Base-by-base conservation (phyloP, 2,329 filamentous ascomycete species). In the Trichophyton benhamiae region DNA sequence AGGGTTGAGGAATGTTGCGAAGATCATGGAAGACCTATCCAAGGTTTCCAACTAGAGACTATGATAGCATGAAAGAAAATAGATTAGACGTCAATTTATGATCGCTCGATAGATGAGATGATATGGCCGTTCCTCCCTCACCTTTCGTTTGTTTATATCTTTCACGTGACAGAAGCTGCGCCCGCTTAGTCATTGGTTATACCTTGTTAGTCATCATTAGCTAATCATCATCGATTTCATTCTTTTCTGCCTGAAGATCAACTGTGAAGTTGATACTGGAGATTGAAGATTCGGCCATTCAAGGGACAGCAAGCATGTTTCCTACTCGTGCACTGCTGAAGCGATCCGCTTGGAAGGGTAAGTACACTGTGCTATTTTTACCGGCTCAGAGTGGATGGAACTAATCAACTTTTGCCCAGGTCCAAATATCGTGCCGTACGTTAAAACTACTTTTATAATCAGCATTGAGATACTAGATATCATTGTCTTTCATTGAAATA, bases 341-440 rank as follows among this genome's bases (percentile, higher is more conserved):
- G 77, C 86, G 89, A 68, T 94, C 89, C 58, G 86, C 91, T 70
- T 95, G 89, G 89, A 95, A 95, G 82, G 89, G 89, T 91, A 75
- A 67, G 76, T 63, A 11, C 60, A 27, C 42, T 27, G 15, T 13
- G 30, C 30, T 25, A n/a, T n/a, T 20, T 27, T 9, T n/a, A 36
- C n/a, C 8, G n/a, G n/a, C 8, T 25, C 27, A 36, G 15, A 36
- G 38, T 15, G 22, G n/a, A 20, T 36, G 11, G 9, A 55, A 13
- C 15, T 55, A 55, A 55, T 13, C 15, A 1, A 20, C 33, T 27
- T 6, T 17, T 33, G 55, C 15, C 52, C 2, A 88, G 85, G 85
- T 61, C 86, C 86, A 60, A 84, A 87, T 67, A 86, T 88, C 67
- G 83, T 88, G 62, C 81, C 85, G 85, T 88, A 83, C 76, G 83